Base-by-base conservation (phyloP, 1,284 basidiomycete genomes). In the Papiliotrema terrestris region DNA sequence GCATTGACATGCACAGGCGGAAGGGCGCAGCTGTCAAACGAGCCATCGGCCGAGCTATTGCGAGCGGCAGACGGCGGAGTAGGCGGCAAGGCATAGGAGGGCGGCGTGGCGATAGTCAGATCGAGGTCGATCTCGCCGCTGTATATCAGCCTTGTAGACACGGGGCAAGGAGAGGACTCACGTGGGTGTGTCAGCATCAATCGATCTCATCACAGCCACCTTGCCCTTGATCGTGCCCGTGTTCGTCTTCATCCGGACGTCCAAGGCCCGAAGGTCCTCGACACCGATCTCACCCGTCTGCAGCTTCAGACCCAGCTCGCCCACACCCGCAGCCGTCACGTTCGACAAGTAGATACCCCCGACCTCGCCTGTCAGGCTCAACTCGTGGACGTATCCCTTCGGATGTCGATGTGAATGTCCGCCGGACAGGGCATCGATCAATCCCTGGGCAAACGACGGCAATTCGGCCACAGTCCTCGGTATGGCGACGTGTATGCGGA, bases 401-500 rank as follows among this genome's bases (percentile, higher is more conserved):
- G 8, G 8, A 48, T 36, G n/a, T 52, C 57, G 35, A 55, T n/a
- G 13, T 45, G 45, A 6, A 29, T 15, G 29, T 32, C 29, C 29
- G n/a, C 35, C 14, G 5, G 49, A 38, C 11, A 56, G 25, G n/a
- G 55, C 25, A 14, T 39, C 36, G n/a, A 42, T 1, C 38, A 43
- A 9, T 46, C 39, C 39, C 17, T 22, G 39, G 20, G 17, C 39
- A 17, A 22, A 17, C 17, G 17, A 17, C 39, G 39, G 17, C 39
- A 15, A 41, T 5, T 17, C 17, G 5, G 8, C 8, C 39, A 41
- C 17, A 8, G 17, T 22, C 5, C 6, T 22, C 6, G 44, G 58
- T 6, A 63, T 15, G 22, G 55, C 45, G 29, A 63, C 32, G 46
- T 63, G 54, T 5, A 63, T n/a, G 4, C 55, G 45, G 55, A 63